Evolutionary conservation across 208 protist species (phyloP).

Genomic region (Leishmania arabica): DNA sequence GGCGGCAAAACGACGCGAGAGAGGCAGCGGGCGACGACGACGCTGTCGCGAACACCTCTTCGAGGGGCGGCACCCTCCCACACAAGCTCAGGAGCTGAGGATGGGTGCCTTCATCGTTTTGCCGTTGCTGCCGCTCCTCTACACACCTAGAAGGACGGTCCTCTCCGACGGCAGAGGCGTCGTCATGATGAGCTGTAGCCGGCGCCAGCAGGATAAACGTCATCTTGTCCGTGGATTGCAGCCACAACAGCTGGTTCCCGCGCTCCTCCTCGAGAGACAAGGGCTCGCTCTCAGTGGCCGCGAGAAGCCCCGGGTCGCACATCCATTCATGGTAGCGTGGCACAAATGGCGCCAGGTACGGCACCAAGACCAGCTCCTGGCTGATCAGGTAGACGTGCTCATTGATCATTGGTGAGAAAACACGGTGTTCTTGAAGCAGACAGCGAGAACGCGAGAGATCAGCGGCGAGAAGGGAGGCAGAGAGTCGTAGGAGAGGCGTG

Average conservation of each 20-base stretch:
- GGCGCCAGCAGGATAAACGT: constrained; percentile 90
- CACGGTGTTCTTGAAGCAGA: not conserved
- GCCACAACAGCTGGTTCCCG: constrained; percentile 88
- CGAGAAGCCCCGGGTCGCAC: constrained; percentile 63
- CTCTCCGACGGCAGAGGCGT: not conserved
- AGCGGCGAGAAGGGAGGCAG: not conserved
- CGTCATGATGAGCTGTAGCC: not conserved
- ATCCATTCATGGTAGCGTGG: constrained; percentile 92
- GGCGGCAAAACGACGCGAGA: not conserved
- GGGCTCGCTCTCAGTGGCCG: constrained; percentile 84
- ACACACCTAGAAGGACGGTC: not conserved
- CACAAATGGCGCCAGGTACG: constrained; percentile 85
- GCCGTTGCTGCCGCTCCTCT: not conserved
- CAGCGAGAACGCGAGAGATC: constrained; percentile 3
- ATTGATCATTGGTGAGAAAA: constrained; percentile 71
- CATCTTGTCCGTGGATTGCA: constrained; percentile 78
- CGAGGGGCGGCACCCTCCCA: not conserved
- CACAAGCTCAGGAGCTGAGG: not conserved
- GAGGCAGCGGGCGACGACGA: not conserved
- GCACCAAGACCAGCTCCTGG: constrained; percentile 69
- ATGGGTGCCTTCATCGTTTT: not conserved
- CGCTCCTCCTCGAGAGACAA: constrained; percentile 86
- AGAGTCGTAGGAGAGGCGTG: constrained; percentile 1
- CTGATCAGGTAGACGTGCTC: constrained; percentile 57
- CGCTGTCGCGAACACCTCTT: constrained; percentile 1